phyloP scores from a whole-genome alignment of 768 basidiomycete species.

The Cystobasidiopsis lactophilus region DNA sequence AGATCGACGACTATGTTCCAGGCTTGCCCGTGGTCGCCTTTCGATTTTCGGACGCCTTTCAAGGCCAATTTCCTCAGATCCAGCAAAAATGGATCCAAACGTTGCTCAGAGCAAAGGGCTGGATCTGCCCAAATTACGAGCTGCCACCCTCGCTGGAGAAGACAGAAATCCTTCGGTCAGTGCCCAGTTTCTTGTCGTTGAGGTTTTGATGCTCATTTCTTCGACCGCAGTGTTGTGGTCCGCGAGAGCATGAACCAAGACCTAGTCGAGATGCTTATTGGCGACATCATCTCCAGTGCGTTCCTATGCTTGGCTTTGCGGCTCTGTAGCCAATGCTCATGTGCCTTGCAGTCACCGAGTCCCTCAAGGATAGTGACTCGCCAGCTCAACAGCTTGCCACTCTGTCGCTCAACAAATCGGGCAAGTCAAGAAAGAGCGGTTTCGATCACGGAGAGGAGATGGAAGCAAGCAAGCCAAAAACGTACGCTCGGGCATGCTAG shows the following conservation, averaged over 20 bases:
- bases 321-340: no score
- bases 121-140: constrained; percentile 30
- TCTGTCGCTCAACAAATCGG: constrained; percentile 31
- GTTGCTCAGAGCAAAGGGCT: constrained; percentile 29
- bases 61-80: constrained; percentile 34
- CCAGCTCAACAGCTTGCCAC: constrained; percentile 35
- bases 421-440: constrained; percentile 26
- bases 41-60: constrained; percentile 35
- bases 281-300: constrained; percentile 47
- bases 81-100: constrained; percentile 37
- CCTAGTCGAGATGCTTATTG: constrained; percentile 34
- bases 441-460: constrained; percentile 30
- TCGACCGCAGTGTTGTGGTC: constrained; percentile 30
- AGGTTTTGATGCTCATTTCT: no score
- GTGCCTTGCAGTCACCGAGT: no score
- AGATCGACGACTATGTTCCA: constrained; percentile 27
- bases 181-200: no score
- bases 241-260: constrained; percentile 17
- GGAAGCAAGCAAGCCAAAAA: constrained; percentile 1
- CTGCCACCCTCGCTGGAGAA: constrained; percentile 34
- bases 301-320: no score
- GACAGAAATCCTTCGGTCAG: constrained; percentile 32
- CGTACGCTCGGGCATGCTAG: constrained; percentile 2
- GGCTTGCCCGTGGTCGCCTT: constrained; percentile 37
- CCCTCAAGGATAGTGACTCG: constrained; percentile 31